Evolutionary conservation across 768 basidiomycete genomes (phyloP).

Genomic region (Lentinus brumalis): DNA sequence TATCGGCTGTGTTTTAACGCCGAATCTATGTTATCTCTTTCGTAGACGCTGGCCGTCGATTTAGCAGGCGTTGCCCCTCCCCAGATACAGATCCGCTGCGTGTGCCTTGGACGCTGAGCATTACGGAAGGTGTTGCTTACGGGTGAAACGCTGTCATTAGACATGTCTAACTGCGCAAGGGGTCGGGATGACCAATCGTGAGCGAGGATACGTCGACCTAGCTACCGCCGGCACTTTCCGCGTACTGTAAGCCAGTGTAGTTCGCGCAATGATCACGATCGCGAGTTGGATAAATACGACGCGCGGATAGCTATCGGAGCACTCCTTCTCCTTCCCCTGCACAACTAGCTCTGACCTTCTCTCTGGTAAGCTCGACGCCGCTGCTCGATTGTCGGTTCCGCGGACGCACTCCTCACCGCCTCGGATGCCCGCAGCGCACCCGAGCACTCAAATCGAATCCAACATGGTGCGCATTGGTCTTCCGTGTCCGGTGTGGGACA

Average conservation of each 20-base stretch:
- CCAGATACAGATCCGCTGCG: neutral
- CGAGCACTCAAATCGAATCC: neutral
- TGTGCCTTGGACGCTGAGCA: neutral
- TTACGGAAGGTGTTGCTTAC: neutral
- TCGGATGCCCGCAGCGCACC: neutral
- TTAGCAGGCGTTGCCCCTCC: too few species aligned
- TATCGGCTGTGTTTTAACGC: too few species aligned
- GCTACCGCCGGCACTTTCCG: conserved; percentile 18
- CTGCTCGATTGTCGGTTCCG: neutral
- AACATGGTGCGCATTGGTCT: conserved; percentile 19
- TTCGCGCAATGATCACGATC: conserved; percentile 19
- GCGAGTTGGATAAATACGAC: conserved; percentile 12
- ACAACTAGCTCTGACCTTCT: neutral
- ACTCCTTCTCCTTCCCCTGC: neutral
- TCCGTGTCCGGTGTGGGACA: neutral
- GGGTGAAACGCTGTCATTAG: neutral
- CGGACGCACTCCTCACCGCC: neutral
- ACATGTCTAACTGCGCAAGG: neutral
- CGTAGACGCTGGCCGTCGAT: too few species aligned
- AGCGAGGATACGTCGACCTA: neutral
- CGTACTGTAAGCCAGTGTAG: conserved; percentile 3
- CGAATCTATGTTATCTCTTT: too few species aligned
- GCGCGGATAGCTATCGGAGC: neutral
- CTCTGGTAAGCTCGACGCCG: neutral
- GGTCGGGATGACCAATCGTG: neutral